Evolutionary conservation across 768 basidiomycete genomes (phyloP), one percentile per base, ranked within the genome.

Genomic region (Calocybe gangraenosa): DNA sequence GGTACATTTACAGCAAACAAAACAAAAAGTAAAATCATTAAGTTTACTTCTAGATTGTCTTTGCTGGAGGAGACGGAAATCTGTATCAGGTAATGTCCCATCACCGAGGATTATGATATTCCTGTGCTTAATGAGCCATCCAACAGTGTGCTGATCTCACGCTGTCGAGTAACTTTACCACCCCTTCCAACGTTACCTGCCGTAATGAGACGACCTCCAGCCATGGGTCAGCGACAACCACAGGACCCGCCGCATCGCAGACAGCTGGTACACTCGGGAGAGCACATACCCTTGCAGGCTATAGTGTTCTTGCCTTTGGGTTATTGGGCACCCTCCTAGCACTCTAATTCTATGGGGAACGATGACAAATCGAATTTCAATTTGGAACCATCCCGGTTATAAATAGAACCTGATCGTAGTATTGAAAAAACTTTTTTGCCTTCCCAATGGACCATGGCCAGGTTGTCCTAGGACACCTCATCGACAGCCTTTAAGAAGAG

Each of bases 61-160:
- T 66, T 54, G 64, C 77, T 44, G 84, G 83, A 39, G 83, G 84
- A 21, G 86, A 90, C 57, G 84, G 81, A 28, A 49, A 62, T 28
- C 72, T 90, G 14, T 87, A 76, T 64, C 83, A 87, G 73, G 83
- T 79, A 3, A n/a, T 20, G 31, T 15, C 37, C 19, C 14, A 7
- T 40, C 14, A 2, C n/a, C n/a, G n/a, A 11, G 3, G n/a, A 32
- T 35, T 30, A 30, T 11, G 46, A 19, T 52, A 17, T 56, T 65
- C 30, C 64, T 63, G 32, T 7, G 70, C 51, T 14, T 33, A 25
- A 13, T 9, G 40, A 43, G n/a, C 7, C 58, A 11, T 6, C 25
- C 11, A 28, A 28, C 11, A 89, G 84, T 91, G 87, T 60, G 73
- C 89, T 34, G 90, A 91, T 62, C 65, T 91, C 47, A 79, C 82